phyloP scores from a whole-genome alignment of 805 yeast genomes.

The Schizosaccharomyces japonicus region DNA sequence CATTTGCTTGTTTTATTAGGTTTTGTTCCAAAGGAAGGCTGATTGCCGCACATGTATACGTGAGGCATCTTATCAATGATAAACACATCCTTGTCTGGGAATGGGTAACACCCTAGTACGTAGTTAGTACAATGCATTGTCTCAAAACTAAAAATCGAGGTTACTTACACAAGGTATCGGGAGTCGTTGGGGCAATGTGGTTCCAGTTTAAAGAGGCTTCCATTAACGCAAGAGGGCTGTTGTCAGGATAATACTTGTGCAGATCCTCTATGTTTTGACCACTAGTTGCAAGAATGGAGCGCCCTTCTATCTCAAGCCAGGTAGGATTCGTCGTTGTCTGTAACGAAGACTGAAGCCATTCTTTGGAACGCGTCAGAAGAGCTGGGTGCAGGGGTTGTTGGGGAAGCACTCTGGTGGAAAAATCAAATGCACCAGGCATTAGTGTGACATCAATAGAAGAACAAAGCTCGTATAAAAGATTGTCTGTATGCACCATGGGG shows the following conservation, averaged over 20 bases:
- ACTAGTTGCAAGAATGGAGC: conserved; percentile 40
- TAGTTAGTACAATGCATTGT: background rate
- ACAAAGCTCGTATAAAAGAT: conserved; percentile 31
- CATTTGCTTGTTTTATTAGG: conserved; percentile 18
- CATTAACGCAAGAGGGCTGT: conserved; percentile 29
- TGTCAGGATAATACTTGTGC: conserved; percentile 36
- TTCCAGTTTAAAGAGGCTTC: conserved; percentile 60
- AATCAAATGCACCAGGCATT: conserved; percentile 71
- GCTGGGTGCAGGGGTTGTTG: conserved; percentile 76
- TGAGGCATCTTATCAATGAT: conserved; percentile 56
- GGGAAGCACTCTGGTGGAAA: conserved; percentile 64
- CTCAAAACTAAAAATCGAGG: background rate
- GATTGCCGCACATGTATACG: conserved; percentile 71
- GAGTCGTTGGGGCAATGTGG: conserved; percentile 78
- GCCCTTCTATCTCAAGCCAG: conserved; percentile 31
- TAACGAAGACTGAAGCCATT: conserved; percentile 21
- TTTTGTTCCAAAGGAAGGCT: conserved; percentile 32
- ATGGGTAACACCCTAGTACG: conserved; percentile 45
- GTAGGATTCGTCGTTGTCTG: conserved; percentile 46
- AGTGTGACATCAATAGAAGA: conserved; percentile 43
- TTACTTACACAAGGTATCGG: conserved; percentile 52
- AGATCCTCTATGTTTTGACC: conserved; percentile 76
- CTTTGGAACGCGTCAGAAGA: conserved; percentile 28
- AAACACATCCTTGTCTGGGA: conserved; percentile 54
- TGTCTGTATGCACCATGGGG: conserved; percentile 23